Conservation (phyloP, 1,139 yeast species). For the Candida freyschussii region DNA sequence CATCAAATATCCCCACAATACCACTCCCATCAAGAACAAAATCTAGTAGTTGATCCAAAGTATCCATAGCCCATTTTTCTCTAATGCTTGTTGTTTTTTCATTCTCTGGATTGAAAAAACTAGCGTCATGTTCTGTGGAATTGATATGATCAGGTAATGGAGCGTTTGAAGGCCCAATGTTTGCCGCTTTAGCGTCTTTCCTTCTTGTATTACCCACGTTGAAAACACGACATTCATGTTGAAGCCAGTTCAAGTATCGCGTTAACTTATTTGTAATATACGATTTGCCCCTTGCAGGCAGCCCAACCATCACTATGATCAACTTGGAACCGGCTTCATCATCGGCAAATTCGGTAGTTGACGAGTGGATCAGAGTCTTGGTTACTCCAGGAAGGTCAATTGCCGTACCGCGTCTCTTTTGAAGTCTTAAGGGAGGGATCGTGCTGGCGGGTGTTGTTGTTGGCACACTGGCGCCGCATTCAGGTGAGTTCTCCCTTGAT, state of each 20-base stretch:
- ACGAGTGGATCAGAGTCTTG: constrained; percentile 63
- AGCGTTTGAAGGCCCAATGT: constrained; percentile 64
- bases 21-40: constrained; percentile 79
- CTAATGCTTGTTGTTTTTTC: constrained; percentile 58
- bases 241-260: constrained; percentile 85
- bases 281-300: constrained; percentile 91
- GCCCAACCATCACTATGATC: constrained; percentile 91
- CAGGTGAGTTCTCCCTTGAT: constrained; percentile 30
- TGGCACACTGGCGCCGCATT: constrained; percentile 7
- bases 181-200: constrained; percentile 48
- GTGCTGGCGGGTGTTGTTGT: not conserved
- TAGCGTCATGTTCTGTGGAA: constrained; percentile 56
- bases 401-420: constrained; percentile 57
- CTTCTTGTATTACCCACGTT: constrained; percentile 94
- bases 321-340: constrained; percentile 64
- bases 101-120: constrained; percentile 82
- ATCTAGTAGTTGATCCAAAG: constrained; percentile 77
- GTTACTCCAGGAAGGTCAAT: constrained; percentile 93
- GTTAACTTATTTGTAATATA: constrained; percentile 88
- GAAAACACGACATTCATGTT: constrained; percentile 84
- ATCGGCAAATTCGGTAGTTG: constrained; percentile 42
- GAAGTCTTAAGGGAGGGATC: constrained; percentile 21
- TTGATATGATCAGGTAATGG: constrained; percentile 58
- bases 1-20: constrained; percentile 92
- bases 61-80: constrained; percentile 96